phyloP scores from a whole-genome alignment of 371 early-diverging fungal genomes.

The Mucor lusitanicus region DNA sequence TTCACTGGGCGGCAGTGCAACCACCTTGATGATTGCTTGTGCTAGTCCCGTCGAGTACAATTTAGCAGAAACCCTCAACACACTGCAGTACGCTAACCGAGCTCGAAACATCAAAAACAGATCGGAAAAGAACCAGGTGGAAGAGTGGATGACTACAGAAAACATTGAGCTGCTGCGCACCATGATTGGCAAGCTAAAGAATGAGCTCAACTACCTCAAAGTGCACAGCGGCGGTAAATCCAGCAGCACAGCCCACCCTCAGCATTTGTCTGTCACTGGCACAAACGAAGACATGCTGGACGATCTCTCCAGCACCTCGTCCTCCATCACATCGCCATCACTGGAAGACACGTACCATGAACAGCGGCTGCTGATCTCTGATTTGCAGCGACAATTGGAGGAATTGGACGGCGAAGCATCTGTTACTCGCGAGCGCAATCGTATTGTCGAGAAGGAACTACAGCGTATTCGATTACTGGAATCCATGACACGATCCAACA shows the following conservation, averaged over 20 bases:
- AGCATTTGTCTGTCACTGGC: background rate
- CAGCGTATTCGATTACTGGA: constrained; percentile 22
- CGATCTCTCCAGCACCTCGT: background rate
- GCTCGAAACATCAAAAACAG: constrained; percentile 88
- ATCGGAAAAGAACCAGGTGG: constrained; percentile 68
- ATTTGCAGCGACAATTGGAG: constrained; percentile 47
- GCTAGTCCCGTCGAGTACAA: constrained; percentile 80
- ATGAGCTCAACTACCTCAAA: constrained; percentile 52
- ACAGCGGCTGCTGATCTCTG: constrained; percentile 36
- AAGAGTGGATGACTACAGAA: constrained; percentile 67
- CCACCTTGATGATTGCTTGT: constrained; percentile 94
- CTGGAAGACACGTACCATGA: constrained; percentile 36
- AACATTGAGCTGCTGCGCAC: constrained; percentile 60
- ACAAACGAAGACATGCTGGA: constrained; percentile 5
- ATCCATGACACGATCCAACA: constrained; percentile 4
- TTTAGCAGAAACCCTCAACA: constrained; percentile 89
- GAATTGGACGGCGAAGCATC: constrained; percentile 43
- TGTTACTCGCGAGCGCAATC: constrained; percentile 41
- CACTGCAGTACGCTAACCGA: constrained; percentile 90
- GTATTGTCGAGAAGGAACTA: constrained; percentile 40
- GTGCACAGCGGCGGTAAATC: background rate
- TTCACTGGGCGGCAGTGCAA: constrained; percentile 92
- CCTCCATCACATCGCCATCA: background rate
- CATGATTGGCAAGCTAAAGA: constrained; percentile 56
- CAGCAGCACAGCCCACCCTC: background rate